Evolutionary conservation across 2,329 filamentous ascomycete species (phyloP).

Genomic region (Kalmusia sp.): DNA sequence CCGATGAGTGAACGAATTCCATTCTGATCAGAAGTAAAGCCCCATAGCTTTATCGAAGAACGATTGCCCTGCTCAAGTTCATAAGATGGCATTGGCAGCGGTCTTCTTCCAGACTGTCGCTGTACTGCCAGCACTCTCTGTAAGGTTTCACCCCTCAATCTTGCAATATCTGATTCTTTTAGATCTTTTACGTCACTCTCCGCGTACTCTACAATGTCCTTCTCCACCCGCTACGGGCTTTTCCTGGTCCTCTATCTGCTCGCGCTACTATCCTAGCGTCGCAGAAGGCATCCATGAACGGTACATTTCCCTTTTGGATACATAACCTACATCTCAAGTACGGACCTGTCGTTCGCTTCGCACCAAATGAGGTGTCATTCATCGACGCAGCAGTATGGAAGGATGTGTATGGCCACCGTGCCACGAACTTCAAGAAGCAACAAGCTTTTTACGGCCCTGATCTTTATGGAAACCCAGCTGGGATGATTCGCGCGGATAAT

Average conservation of each 20-base stretch:
- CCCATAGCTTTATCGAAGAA: neutral
- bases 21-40: neutral
- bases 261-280: slow-evolving; percentile 34
- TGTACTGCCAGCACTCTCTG: neutral
- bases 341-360: slow-evolving; percentile 47
- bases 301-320: slow-evolving; percentile 21
- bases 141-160: neutral
- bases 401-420: slow-evolving; percentile 49
- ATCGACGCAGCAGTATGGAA: slow-evolving; percentile 45
- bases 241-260: slow-evolving; percentile 46
- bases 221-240: slow-evolving; percentile 49
- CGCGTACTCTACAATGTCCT: slow-evolving; percentile 43
- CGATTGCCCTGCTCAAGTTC: neutral
- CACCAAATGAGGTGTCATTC: slow-evolving; percentile 48
- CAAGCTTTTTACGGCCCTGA: slow-evolving; percentile 40
- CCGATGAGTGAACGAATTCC: no score
- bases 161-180: neutral
- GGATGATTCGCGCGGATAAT: slow-evolving; percentile 40
- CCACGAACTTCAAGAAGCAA: slow-evolving; percentile 40
- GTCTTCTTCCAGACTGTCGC: neutral
- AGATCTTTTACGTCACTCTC: slow-evolving; percentile 5
- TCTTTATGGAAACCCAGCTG: slow-evolving; percentile 30
- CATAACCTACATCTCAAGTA: slow-evolving; percentile 44
- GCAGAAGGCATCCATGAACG: slow-evolving; percentile 24
- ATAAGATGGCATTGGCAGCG: neutral